Conservation (phyloP, 2,329 filamentous ascomycete genomes). For the Lecanoromycetidae sp. region DNA sequence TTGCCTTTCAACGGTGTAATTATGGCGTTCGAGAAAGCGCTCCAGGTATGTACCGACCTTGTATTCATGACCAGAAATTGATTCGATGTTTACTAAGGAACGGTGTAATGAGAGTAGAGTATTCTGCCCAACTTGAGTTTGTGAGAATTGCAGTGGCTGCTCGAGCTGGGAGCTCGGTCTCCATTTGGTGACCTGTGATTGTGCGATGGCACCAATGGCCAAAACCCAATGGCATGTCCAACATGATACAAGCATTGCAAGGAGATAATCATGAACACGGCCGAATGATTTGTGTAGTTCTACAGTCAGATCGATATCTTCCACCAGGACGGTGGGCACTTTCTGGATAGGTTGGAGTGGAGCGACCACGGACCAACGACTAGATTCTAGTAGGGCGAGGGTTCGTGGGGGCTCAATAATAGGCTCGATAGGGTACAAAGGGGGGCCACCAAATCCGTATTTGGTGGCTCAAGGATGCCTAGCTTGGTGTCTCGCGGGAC, state of each 20-base stretch:
- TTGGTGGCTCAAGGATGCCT: no score
- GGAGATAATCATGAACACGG: not conserved
- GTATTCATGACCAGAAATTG: slow-evolving; percentile 57
- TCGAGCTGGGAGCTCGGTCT: not conserved
- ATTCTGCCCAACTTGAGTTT: not conserved
- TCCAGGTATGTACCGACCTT: slow-evolving; percentile 57
- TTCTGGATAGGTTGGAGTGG: no score
- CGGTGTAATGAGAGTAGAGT: slow-evolving; percentile 61
- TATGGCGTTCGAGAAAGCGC: slow-evolving; percentile 48
- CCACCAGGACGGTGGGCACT: no score
- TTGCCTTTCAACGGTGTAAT: slow-evolving; percentile 53
- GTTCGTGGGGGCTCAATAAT: no score
- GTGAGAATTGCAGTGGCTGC: not conserved
- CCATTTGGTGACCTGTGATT: not conserved
- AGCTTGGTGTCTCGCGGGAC: no score
- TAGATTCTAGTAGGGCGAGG: no score
- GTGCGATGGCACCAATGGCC: not conserved
- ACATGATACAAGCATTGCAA: not conserved
- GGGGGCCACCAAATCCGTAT: not conserved
- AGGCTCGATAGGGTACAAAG: not conserved
- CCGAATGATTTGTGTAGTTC: no score
- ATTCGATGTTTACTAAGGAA: slow-evolving; percentile 60
- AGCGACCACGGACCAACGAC: no score
- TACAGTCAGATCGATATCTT: no score
- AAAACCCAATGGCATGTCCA: not conserved